These are phyloP conservation scores for Lachnellula suecica DNA, from an alignment of 2,329 filamentous ascomycete genomes.

Conservation along the genomic window DNA sequence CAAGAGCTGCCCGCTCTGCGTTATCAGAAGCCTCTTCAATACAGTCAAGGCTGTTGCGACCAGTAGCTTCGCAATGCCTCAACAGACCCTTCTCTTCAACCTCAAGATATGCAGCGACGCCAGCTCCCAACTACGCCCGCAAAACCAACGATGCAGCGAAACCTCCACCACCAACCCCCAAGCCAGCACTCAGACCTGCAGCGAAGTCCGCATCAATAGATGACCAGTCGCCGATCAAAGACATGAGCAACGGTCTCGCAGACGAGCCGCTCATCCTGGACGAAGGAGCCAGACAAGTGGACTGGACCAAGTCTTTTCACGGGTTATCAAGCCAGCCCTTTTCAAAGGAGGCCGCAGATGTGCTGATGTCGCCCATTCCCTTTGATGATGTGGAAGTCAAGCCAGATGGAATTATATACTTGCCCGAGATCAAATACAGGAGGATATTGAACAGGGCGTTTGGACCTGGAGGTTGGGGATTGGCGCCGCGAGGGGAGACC, in stretches of 20 bases:
- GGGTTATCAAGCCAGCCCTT: constrained; percentile 65
- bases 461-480: constrained; percentile 92
- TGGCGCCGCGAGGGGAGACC: constrained; percentile 83
- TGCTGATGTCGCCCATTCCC: constrained; percentile 62
- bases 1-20: constrained; percentile 23
- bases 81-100: constrained; percentile 24
- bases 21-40: constrained; percentile 15
- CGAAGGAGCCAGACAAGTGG: constrained; percentile 54
- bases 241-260: constrained; percentile 49
- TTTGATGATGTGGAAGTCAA: constrained; percentile 90
- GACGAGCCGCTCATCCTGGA: constrained; percentile 47
- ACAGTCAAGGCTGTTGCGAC: constrained; percentile 3
- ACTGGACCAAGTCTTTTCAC: constrained; percentile 73
- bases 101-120: constrained; percentile 20
- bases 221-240: constrained; percentile 32
- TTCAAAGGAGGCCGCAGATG: constrained; percentile 59
- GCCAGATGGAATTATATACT: constrained; percentile 92
- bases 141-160: constrained; percentile 16
- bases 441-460: constrained; percentile 88
- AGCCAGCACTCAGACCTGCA: constrained; percentile 2
- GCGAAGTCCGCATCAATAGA: constrained; percentile 52
- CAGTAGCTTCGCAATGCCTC: neutral
- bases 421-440: constrained; percentile 98
- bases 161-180: constrained; percentile 3
- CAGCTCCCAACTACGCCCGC: constrained; percentile 25